phyloP scores from a whole-genome alignment of 2,329 filamentous ascomycete genomes.

The Botryosphaeria agaves region DNA sequence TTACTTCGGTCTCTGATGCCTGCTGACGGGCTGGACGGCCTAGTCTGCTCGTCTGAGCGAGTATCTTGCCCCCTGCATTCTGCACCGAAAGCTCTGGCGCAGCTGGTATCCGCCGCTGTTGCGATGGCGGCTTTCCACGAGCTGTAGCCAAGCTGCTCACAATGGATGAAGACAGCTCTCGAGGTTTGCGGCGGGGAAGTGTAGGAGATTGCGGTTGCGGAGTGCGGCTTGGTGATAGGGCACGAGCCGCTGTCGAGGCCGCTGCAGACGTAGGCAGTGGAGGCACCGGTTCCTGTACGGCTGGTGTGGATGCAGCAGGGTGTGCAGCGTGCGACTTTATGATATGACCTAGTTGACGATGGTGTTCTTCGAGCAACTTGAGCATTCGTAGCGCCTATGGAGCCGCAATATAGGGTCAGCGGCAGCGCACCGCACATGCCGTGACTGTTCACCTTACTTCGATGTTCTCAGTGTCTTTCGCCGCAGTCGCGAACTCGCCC shows the following conservation, averaged over 20 bases:
- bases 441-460: slow-evolving; percentile 24
- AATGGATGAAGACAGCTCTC: slow-evolving; percentile 66
- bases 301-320: slow-evolving; percentile 4
- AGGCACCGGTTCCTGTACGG: slow-evolving; percentile 10
- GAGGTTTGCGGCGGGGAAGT: too few relatives aligned
- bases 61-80: slow-evolving; percentile 51
- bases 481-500: slow-evolving; percentile 70
- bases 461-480: slow-evolving; percentile 47
- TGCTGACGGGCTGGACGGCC: too few relatives aligned
- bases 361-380: slow-evolving; percentile 72
- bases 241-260: too few relatives aligned
- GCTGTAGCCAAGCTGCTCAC: slow-evolving; percentile 78
- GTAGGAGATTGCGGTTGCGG: too few relatives aligned
- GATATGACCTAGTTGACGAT: slow-evolving; percentile 65
- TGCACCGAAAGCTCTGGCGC: slow-evolving; percentile 59
- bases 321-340: slow-evolving; percentile 43
- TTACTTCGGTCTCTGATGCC: too few relatives aligned
- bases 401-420: slow-evolving; percentile 24
- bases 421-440: not conserved
- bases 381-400: slow-evolving; percentile 68
- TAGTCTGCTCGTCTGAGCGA: slow-evolving; percentile 1
- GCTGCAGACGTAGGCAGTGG: slow-evolving; percentile 23
- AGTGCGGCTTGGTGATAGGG: too few relatives aligned
- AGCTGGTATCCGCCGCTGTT: slow-evolving; percentile 44
- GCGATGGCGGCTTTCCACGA: slow-evolving; percentile 49